These are phyloP conservation scores for Bruguiera gymnorhiza DNA, from an alignment of 345 rosid species.

Conservation along the genomic window DNA sequence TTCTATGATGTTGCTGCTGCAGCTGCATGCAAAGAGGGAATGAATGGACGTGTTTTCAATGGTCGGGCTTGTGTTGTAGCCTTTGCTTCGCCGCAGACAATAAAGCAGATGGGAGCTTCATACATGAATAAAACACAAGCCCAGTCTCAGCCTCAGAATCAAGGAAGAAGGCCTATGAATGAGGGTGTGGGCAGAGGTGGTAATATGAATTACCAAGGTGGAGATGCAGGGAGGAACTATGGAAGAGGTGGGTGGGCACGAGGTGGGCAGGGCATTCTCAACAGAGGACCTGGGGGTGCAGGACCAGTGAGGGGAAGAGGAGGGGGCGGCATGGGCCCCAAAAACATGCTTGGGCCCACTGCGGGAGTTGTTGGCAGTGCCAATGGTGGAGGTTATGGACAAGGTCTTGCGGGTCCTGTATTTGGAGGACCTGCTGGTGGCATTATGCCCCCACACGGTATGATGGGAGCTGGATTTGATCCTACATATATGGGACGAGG, in stretches of 20 bases:
- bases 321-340: constrained; percentile 55
- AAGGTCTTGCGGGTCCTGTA: constrained; percentile 62
- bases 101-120: constrained; percentile 79
- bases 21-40: constrained; percentile 76
- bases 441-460: constrained; percentile 75
- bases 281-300: constrained; percentile 62
- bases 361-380: constrained; percentile 38
- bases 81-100: constrained; percentile 76
- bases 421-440: constrained; percentile 61
- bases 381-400: constrained; percentile 64
- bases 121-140: constrained; percentile 61
- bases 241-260: constrained; percentile 80
- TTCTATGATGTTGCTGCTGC: constrained; percentile 68
- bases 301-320: constrained; percentile 72
- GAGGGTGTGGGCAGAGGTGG: constrained; percentile 70
- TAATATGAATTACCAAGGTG: constrained; percentile 60
- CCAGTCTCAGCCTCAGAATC: constrained; percentile 61
- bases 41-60: constrained; percentile 65
- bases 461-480: constrained; percentile 83
- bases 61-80: constrained; percentile 84
- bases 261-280: constrained; percentile 58
- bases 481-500: constrained; percentile 77
- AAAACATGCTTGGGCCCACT: constrained; percentile 48
- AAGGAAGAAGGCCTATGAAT: constrained; percentile 61
- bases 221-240: constrained; percentile 65